Conservation (phyloP, 1,139 yeast genomes). For the Hansenula lynferdii region DNA sequence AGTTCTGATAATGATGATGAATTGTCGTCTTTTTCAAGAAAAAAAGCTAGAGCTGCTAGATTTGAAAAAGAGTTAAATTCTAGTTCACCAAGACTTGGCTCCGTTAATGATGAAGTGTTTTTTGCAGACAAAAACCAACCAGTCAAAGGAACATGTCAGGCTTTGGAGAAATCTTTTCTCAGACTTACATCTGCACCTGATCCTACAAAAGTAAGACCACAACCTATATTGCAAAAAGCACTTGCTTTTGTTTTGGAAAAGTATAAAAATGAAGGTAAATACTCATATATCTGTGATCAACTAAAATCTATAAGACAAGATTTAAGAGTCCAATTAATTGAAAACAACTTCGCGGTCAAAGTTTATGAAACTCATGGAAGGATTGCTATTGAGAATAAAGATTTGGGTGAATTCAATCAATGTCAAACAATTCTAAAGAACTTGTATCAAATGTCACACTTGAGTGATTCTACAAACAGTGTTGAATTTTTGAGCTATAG, state of each 20-base stretch:
- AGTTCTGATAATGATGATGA: slow-evolving; percentile 8
- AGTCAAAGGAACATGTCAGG: slow-evolving; percentile 62
- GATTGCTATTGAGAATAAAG: slow-evolving; percentile 77
- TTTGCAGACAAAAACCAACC: slow-evolving; percentile 27
- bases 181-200: slow-evolving; percentile 91
- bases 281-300: slow-evolving; percentile 82
- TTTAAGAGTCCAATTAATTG: slow-evolving; percentile 85
- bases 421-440: slow-evolving; percentile 79
- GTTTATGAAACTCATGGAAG: slow-evolving; percentile 89
- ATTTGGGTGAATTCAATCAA: slow-evolving; percentile 92
- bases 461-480: slow-evolving; percentile 34
- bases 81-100: slow-evolving; percentile 11
- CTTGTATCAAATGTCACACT: slow-evolving; percentile 41
- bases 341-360: slow-evolving; percentile 65
- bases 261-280: slow-evolving; percentile 48
- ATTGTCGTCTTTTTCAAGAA: slow-evolving; percentile 33
- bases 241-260: slow-evolving; percentile 50
- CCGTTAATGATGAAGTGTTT: slow-evolving; percentile 4
- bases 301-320: slow-evolving; percentile 91
- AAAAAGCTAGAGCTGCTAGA: slow-evolving; percentile 44
- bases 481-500: slow-evolving; percentile 72
- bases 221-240: slow-evolving; percentile 53
- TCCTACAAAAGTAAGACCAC: slow-evolving; percentile 78
- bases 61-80: slow-evolving; percentile 38
- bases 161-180: slow-evolving; percentile 71